phyloP scores from a whole-genome alignment of 495 filamentous ascomycete genomes.

The Tuber melanosporum region DNA sequence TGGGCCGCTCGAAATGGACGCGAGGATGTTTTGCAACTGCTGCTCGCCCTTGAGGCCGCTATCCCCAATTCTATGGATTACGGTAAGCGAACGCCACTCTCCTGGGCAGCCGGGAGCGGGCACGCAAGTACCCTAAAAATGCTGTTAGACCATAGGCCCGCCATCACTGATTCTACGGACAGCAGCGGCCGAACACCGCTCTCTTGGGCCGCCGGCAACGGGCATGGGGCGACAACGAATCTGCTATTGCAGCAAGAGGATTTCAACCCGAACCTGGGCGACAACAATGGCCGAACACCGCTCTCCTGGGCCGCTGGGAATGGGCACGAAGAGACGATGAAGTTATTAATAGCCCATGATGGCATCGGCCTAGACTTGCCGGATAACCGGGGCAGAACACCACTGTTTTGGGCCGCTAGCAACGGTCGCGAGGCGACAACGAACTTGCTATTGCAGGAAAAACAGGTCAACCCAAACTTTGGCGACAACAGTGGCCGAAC shows the following conservation, averaged over 20 bases:
- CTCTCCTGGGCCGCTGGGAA: conserved; percentile 11
- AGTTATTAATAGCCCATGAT: conserved; percentile 1
- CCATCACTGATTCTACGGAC: background rate
- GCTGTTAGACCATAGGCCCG: conserved; percentile 8
- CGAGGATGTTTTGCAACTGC: conserved; percentile 7
- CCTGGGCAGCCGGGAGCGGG: conserved; percentile 10
- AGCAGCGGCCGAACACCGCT: background rate
- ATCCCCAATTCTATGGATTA: background rate
- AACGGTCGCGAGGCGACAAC: conserved; percentile 24
- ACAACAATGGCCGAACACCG: background rate
- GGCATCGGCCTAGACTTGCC: background rate
- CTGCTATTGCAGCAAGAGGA: background rate
- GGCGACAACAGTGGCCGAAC: conserved; percentile 6
- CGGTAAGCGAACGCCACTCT: conserved; percentile 10
- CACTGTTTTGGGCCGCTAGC: conserved; percentile 27
- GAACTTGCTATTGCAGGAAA: conserved; percentile 9
- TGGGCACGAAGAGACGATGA: conserved; percentile 18
- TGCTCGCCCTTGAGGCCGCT: conserved; percentile 11
- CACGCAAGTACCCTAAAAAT: conserved; percentile 5
- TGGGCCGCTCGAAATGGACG: conserved; percentile 30
- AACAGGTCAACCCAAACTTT: background rate
- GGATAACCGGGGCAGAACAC: conserved; percentile 17
- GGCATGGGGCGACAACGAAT: background rate
- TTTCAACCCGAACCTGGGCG: background rate
- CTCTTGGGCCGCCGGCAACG: conserved; percentile 10